phyloP scores from a whole-genome alignment of 352 stramenopile species.

The Globisporangium perplexum region DNA sequence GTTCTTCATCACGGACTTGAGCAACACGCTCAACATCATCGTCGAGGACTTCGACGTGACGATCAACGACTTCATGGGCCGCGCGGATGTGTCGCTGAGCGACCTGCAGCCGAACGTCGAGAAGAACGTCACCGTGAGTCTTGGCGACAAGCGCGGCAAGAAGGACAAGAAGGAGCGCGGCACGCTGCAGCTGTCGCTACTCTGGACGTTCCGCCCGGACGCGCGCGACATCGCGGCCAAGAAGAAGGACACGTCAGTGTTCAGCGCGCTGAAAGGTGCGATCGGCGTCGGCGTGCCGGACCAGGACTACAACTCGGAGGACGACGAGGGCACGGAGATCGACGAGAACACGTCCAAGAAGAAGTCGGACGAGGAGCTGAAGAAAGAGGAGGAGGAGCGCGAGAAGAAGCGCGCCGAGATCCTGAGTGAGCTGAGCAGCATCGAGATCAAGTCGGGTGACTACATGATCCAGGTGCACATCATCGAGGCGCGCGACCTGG shows the following conservation, averaged over 20 bases:
- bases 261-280: slow-evolving; percentile 47
- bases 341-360: slow-evolving; percentile 43
- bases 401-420: slow-evolving; percentile 74
- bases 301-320: slow-evolving; percentile 36
- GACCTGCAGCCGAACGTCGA: slow-evolving; percentile 43
- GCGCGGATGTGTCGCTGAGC: slow-evolving; percentile 40
- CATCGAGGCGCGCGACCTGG: slow-evolving; percentile 86
- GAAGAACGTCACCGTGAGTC: slow-evolving; percentile 32
- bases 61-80: slow-evolving; percentile 70
- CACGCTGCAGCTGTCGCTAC: slow-evolving; percentile 42
- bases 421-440: slow-evolving; percentile 63
- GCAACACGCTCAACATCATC: slow-evolving; percentile 47
- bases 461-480: slow-evolving; percentile 88
- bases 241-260: slow-evolving; percentile 36
- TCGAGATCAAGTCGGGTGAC: slow-evolving; percentile 86
- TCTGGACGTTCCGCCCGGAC: slow-evolving; percentile 47
- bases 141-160: slow-evolving; percentile 50
- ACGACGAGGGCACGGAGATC: slow-evolving; percentile 37
- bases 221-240: slow-evolving; percentile 39
- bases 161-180: slow-evolving; percentile 51
- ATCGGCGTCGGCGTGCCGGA: slow-evolving; percentile 35
- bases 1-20: slow-evolving; percentile 38
- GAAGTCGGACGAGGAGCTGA: slow-evolving; percentile 59
- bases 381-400: slow-evolving; percentile 62
- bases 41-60: slow-evolving; percentile 63